Base-by-base conservation (phyloP, 345 rosid genomes). In the Mangifera indica region DNA sequence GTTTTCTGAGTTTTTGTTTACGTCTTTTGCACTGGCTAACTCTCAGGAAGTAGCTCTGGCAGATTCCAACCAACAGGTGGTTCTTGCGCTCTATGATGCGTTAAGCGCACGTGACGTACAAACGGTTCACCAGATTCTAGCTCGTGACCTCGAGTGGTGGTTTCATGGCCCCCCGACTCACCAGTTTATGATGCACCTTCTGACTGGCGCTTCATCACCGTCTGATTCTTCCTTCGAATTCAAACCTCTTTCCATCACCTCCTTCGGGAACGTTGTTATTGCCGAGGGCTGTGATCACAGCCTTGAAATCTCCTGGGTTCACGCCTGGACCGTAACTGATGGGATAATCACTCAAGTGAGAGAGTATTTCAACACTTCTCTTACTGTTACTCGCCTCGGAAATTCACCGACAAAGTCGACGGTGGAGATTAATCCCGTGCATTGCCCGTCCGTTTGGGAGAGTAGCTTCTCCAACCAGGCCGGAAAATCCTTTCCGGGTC, bases 161-260 rank as follows among this genome's bases (percentile, higher is more conserved):
- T 95, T 95, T 80, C 99, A 95, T 79, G 99, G 99, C 15, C 99
- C 99, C 3, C 99, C 98, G 7, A 78, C 93, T 24, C 89, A 95
- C 87, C 99, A 95, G 89, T 95, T 84, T 88, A 60, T 95, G 96
- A 95, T 92, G 99, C 98, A 87, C 85, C 80, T 86, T 24, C 96
- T 95, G 77, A 92, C 99, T 48, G 99, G 99, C 22, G 76, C 77
- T 15, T 61, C 77, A 34, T 46, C 81, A 17, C 14, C 79, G 44
- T 66, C 77, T 48, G 81, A 37, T 21, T 52, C 60, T 15, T 60
- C 52, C 45, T 89, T 92, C 63, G 83, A 79, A 1, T 91, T 95
- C 79, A 76, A 58, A 0, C 93, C 94, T 4, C 79, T 57, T 14
- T 72, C 74, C 1, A 48, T 86, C 66, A 80, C 86, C 52, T 78